Evolutionary conservation across 805 yeast genomes (phyloP).

Genomic region (Clavispora santaluciae): DNA sequence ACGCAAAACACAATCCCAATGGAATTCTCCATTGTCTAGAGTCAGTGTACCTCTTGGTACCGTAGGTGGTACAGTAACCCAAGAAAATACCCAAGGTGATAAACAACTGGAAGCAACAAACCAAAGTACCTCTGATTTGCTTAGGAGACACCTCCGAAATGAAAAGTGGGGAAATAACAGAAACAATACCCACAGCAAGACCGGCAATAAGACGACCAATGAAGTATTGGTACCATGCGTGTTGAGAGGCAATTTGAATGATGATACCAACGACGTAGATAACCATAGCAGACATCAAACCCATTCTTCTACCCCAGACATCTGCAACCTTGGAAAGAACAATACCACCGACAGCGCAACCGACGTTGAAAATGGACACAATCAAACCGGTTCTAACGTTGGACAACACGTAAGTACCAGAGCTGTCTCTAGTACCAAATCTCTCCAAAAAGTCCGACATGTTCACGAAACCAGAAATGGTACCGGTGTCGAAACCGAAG

Average conservation of each 20-base stretch:
- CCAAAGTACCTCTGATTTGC: slow-evolving; percentile 65
- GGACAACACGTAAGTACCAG: slow-evolving; percentile 41
- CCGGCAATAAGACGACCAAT: slow-evolving; percentile 65
- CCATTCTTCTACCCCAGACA: slow-evolving; percentile 53
- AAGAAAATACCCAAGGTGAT: slow-evolving; percentile 67
- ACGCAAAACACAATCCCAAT: slow-evolving; percentile 43
- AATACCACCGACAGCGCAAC: slow-evolving; percentile 71
- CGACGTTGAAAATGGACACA: slow-evolving; percentile 57
- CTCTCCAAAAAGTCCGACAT: slow-evolving; percentile 51
- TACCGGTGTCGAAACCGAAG: slow-evolving; percentile 77
- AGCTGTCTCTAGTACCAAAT: slow-evolving; percentile 43
- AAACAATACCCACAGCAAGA: slow-evolving; percentile 67
- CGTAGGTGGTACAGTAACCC: slow-evolving; percentile 65
- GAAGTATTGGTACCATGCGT: slow-evolving; percentile 54
- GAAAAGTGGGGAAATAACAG: slow-evolving; percentile 63
- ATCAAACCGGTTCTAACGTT: slow-evolving; percentile 48
- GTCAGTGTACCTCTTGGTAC: slow-evolving; percentile 49
- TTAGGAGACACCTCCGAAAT: slow-evolving; percentile 70
- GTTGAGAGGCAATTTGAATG: slow-evolving; percentile 52
- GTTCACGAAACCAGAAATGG: slow-evolving; percentile 66
- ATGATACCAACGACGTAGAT: slow-evolving; percentile 59
- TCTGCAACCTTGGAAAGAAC: slow-evolving; percentile 56
- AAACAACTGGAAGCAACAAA: slow-evolving; percentile 65
- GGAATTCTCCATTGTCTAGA: slow-evolving; percentile 69
- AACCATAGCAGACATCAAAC: slow-evolving; percentile 48